Base-by-base conservation (phyloP, 2,329 filamentous ascomycete genomes). In the Alternaria arbusti region DNA sequence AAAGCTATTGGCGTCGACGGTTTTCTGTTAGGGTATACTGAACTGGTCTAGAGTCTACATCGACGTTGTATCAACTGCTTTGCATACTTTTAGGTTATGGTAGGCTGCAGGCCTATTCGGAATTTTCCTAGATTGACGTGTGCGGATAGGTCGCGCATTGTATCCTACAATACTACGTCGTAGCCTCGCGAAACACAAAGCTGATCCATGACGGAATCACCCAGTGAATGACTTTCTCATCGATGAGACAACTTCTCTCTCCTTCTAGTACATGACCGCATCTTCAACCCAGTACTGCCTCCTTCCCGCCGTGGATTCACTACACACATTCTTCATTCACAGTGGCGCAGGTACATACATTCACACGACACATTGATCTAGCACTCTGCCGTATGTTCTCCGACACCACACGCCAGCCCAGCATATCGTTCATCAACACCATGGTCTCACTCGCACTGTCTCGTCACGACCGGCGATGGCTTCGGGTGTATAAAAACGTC, bases 251-350 rank as follows among this genome's bases (percentile, higher is more conserved):
- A 1, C 2, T n/a, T 36, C 32, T n/a, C 7, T 36, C 7, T 9
- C 8, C 2, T n/a, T n/a, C 32, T 1, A n/a, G 8, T n/a, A 10
- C 15, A 9, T 36, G 10, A 36, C 15, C 32, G 32, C 15, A 1
- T n/a, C 32, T 36, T 36, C n/a, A 6, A 0, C 2, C 36, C 3
- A 1, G n/a, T 11, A 5, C 9, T 17, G 1, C n/a, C n/a, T 4
- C 32, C 9, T n/a, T 11, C 9, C 36, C 36, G 0, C 36, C 36
- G 5, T 40, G 0, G 1, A 5, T 11, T 17, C 36, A 40, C 36
- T 17, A 40, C 1, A 40, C 1, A 40, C n/a, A 40, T 5, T 9
- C 5, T 4, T 6, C 36, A 40, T 40, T 40, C 36, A 40, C 36
- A 40, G 15, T 40, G 15, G 8, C 22, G 1, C n/a, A 30, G 7